Conservation (phyloP, 2,329 filamentous ascomycete genomes). For the Aspergillus persii region DNA sequence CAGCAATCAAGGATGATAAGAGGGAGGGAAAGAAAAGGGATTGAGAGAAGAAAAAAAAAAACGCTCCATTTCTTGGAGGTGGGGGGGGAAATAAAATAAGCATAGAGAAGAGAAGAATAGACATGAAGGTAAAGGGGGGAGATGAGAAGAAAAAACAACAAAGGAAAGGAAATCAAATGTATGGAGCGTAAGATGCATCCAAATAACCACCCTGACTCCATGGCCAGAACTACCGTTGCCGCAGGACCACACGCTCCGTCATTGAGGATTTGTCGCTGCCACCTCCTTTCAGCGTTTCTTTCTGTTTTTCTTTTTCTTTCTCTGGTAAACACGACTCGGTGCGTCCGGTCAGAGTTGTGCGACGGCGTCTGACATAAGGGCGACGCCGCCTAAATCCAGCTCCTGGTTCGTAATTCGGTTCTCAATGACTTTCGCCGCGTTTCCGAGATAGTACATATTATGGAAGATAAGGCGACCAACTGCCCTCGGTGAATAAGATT, state of each 20-base stretch:
- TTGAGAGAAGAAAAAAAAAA: conserved; percentile 14
- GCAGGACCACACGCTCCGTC: neutral
- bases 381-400: neutral
- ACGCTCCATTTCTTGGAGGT: neutral
- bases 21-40: conserved; percentile 17
- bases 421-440: conserved; percentile 12
- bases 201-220: neutral
- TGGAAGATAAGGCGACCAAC: conserved; percentile 24
- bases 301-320: neutral
- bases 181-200: neutral
- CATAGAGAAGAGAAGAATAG: conserved; percentile 1
- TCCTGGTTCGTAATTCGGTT: neutral
- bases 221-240: neutral
- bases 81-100: conserved; percentile 4
- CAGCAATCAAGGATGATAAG: conserved; percentile 22
- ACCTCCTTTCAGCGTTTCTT: neutral
- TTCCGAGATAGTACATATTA: conserved; percentile 28
- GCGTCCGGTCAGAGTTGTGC: neutral
- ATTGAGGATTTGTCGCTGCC: neutral
- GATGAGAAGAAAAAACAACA: conserved; percentile 33
- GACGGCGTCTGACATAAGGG: neutral
- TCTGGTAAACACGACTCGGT: neutral
- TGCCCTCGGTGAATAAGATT: conserved; percentile 39
- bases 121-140: conserved; percentile 13
- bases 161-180: conserved; percentile 19